Base-by-base conservation (phyloP, 352 stramenopile species). In the Peronosclerospora sorghi region DNA sequence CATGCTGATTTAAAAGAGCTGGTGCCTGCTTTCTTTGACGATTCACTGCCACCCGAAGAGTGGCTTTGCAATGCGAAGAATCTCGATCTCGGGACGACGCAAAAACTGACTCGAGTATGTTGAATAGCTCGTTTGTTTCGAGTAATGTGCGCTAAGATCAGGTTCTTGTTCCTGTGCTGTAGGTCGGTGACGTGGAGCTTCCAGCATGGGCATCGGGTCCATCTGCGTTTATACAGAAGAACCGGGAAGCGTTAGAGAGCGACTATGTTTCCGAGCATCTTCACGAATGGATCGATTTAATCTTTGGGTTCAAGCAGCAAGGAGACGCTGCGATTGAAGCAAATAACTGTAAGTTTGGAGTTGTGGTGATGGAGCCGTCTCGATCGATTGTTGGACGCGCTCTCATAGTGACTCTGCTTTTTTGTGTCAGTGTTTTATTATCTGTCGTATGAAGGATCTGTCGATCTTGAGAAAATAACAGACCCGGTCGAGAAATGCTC, bases 1-100 rank as follows among this genome's bases (percentile, higher is more conserved):
- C 83, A 96, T 29, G 86, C 86, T 2, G 96, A 99, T 59, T 74
- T 98, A 5, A 99, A 99, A 65, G 96, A 99, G 59, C 68, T 99
- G 6, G 98, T 96, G 14, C 96, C 96, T 4, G 96, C 98, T 59
- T 99, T 97, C 66, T 99, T 97, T 61, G 94, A 94, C 41, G 86
- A 96, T 9, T 84, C 92, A 20, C 60, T 95, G 0, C 38, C 60
- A 0, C 55, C 73, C 2, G 65, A 83, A 2, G 73, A 87, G 32
- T 99, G 98, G 75, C 73, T 99, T 32, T 76, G 80, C 45, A 99
- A 99, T 60, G 57, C 62, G 1, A 97, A 97, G 54, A 82, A 96
- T 35, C 86, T 98, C 42, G 88, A 97, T 57, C 84, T 99, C 14
- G 96, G 96, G 8, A 97, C 78, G 5, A 73, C 90, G 61, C 62